phyloP scores from a whole-genome alignment of 2,329 filamentous ascomycete species.

The Penicillium sp. region DNA sequence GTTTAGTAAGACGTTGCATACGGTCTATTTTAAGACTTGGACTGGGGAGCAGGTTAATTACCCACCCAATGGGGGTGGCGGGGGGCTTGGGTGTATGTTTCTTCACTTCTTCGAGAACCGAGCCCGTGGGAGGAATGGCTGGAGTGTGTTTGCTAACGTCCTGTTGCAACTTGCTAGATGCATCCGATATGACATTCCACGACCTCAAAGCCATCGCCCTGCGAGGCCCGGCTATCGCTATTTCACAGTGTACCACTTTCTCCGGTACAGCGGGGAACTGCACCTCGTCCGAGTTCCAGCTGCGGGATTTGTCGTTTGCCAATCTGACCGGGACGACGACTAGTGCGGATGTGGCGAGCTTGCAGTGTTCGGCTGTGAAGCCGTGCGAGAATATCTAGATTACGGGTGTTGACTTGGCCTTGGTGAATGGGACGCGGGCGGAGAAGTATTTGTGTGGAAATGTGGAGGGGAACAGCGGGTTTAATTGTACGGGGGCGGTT shows the following conservation, averaged over 20 bases:
- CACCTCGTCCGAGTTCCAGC: constrained; percentile 43
- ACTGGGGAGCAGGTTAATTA: constrained; percentile 53
- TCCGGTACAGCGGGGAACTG: constrained; percentile 39
- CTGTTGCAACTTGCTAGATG: constrained; percentile 18
- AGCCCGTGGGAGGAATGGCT: not conserved
- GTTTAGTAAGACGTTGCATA: constrained; percentile 50
- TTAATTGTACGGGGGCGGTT: constrained; percentile 8
- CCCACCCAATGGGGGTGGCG: constrained; percentile 61
- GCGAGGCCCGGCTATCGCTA: constrained; percentile 34
- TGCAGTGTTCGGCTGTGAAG: constrained; percentile 35
- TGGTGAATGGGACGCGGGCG: constrained; percentile 22
- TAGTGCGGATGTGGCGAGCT: constrained; percentile 22
- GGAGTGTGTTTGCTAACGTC: not conserved
- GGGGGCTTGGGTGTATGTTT: constrained; percentile 54
- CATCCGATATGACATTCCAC: constrained; percentile 40
- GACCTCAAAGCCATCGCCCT: constrained; percentile 34
- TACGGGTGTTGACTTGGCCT: constrained; percentile 17
- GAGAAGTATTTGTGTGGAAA: constrained; percentile 30
- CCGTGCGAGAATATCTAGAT: constrained; percentile 31
- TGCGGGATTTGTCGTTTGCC: not conserved
- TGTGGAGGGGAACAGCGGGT: constrained; percentile 11
- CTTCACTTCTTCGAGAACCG: not conserved
- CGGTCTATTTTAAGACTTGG: constrained; percentile 61
- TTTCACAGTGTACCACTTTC: constrained; percentile 46
- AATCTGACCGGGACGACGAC: not conserved